Percentiles rank a stretch among this genome's conserved stretches.
Evolutionary conservation across 495 filamentous ascomycete species (phyloP).

Genomic region (Aspergillus diversus): DNA sequence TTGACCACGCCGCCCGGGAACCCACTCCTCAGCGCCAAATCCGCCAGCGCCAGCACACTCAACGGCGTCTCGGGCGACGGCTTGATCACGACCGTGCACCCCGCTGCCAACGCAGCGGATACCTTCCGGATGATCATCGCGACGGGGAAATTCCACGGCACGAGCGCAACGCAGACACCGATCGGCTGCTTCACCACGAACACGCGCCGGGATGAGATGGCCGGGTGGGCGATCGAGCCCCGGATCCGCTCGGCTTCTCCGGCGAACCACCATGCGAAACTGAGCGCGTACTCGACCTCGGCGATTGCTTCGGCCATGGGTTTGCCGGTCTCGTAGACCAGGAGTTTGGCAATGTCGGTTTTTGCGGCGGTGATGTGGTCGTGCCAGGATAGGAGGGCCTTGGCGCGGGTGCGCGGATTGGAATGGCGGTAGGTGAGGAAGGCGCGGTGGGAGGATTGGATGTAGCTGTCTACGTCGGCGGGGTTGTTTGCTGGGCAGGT

Average conservation of each 20-base stretch:
- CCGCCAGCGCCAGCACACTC: slow-evolving; percentile 55
- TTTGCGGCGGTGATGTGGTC: slow-evolving; percentile 51
- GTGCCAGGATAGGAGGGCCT: slow-evolving; percentile 65
- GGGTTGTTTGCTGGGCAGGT: slow-evolving; percentile 62
- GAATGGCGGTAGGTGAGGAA: slow-evolving; percentile 63
- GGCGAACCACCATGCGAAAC: slow-evolving; percentile 68
- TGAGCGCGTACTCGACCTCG: slow-evolving; percentile 62
- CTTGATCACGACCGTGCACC: slow-evolving; percentile 66
- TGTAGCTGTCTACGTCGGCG: slow-evolving; percentile 64
- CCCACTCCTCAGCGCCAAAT: slow-evolving; percentile 57
- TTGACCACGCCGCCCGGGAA: slow-evolving; percentile 61
- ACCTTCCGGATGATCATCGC: slow-evolving; percentile 73
- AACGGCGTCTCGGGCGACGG: slow-evolving; percentile 67
- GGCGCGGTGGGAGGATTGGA: slow-evolving; percentile 59
- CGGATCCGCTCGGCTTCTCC: slow-evolving; percentile 73
- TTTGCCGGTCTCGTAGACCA: slow-evolving; percentile 69
- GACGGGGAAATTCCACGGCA: slow-evolving; percentile 68
- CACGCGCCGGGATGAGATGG: slow-evolving; percentile 60
- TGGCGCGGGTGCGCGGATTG: slow-evolving; percentile 62
- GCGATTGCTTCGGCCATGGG: slow-evolving; percentile 60
- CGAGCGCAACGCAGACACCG: slow-evolving; percentile 63
- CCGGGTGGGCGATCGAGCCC: slow-evolving; percentile 58
- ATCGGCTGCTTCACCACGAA: slow-evolving; percentile 74
- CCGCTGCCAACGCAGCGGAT: slow-evolving; percentile 69
- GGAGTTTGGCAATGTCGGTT: slow-evolving; percentile 60